These are phyloP conservation scores for Nematocida homosporus DNA, from an alignment of 371 early-diverging fungal species.

Conservation along the genomic window DNA sequence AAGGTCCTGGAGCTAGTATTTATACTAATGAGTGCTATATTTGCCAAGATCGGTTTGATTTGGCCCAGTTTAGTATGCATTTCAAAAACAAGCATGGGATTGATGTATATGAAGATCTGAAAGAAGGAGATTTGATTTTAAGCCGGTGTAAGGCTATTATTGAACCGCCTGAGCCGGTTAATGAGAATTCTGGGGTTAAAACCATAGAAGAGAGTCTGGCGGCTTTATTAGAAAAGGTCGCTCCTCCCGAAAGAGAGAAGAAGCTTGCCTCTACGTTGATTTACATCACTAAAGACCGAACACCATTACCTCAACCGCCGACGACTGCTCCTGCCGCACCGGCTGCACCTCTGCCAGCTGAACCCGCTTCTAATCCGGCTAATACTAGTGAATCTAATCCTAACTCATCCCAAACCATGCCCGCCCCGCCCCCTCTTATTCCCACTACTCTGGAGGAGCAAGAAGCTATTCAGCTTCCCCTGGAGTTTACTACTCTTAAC, in stretches of 20 bases:
- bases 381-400: not conserved
- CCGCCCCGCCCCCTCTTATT: not conserved
- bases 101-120: slow-evolving; percentile 44
- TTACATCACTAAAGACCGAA: slow-evolving; percentile 21
- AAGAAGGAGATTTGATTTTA: slow-evolving; percentile 32
- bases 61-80: slow-evolving; percentile 51
- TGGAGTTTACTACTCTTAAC: not conserved
- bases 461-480: not conserved
- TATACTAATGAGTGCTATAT: slow-evolving; percentile 42
- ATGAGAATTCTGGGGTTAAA: not conserved
- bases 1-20: slow-evolving; percentile 5
- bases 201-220: not conserved
- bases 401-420: not conserved
- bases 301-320: not conserved
- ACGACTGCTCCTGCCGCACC: not conserved
- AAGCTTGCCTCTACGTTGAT: slow-evolving; percentile 33
- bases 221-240: not conserved
- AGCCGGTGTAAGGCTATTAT: slow-evolving; percentile 3
- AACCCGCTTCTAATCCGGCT: not conserved
- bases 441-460: not conserved
- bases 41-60: slow-evolving; percentile 57
- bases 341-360: not conserved
- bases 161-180: too few species aligned
- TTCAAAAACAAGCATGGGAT: slow-evolving; percentile 55
- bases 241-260: slow-evolving; percentile 15